Conservation (phyloP, 768 basidiomycete genomes). For the Rhizopogon rudus region DNA sequence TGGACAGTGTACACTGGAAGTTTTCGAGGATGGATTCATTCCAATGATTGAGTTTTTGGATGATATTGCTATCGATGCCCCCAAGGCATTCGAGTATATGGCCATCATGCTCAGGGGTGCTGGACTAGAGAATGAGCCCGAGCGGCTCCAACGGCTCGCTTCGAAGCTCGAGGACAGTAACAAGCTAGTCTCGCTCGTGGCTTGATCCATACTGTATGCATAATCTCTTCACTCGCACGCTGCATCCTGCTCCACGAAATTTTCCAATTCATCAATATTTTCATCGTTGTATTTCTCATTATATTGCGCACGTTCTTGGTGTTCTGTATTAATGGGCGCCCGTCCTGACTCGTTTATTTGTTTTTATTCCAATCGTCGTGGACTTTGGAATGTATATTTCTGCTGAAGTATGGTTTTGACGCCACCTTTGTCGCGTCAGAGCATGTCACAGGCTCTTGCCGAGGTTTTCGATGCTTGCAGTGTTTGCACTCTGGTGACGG, state of each 20-base stretch:
- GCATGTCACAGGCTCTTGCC: too few relatives aligned
- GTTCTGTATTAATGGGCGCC: conserved; percentile 20
- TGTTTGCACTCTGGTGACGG: too few relatives aligned
- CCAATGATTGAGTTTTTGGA: conserved; percentile 73
- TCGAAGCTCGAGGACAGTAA: conserved; percentile 58
- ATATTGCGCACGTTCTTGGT: conserved; percentile 20
- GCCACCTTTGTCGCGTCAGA: too few relatives aligned
- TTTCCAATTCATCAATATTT: neutral
- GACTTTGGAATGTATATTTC: too few relatives aligned
- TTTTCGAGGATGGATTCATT: conserved; percentile 73
- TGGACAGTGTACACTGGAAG: conserved; percentile 48
- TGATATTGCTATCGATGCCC: conserved; percentile 87
- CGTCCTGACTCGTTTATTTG: too few relatives aligned
- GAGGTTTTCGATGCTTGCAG: too few relatives aligned
- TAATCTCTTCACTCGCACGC: conserved; percentile 33
- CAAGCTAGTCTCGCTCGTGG: conserved; percentile 49
- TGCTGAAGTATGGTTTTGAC: too few relatives aligned
- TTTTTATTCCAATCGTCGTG: too few relatives aligned
- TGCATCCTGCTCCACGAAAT: conserved; percentile 3
- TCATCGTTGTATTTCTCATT: conserved; percentile 14
- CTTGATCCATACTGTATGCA: conserved; percentile 51
- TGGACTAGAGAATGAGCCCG: conserved; percentile 52
- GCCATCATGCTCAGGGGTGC: conserved; percentile 72
- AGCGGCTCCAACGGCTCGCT: conserved; percentile 49
- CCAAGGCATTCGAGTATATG: conserved; percentile 75